Base-by-base conservation (phyloP, 2,329 filamentous ascomycete genomes). In the Pseudopithomyces maydicus region DNA sequence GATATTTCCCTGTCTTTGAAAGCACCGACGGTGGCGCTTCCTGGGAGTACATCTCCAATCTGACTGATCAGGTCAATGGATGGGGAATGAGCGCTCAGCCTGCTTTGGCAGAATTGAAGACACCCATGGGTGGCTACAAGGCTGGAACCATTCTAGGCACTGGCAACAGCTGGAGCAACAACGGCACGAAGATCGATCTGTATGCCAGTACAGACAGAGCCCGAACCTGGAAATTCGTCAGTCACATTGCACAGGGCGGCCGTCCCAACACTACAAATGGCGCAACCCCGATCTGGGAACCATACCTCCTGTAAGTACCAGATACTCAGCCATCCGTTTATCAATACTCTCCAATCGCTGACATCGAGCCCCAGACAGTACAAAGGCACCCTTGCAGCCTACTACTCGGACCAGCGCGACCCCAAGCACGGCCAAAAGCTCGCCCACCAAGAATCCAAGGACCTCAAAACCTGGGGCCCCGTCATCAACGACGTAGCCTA, bases 31-130 rank as follows among this genome's bases (percentile, higher is more conserved):
- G 74, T 59, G 63, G 77, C 19, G 61, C 65, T 3, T 85, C 81
- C 1, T 90, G 88, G 88, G 76, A 78, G 8, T 81, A 87, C 65
- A 77, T 88, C 51, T 84, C 85, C 11, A 79, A 80, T 17, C 82
- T 90, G 15, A 77, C 82, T 1, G 88, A 90, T 66, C 80, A 82
- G 42, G 83, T 83, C 42, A 88, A 89, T 63, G 82, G 82, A 36
- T 85, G 83, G 77, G 88, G 88, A 5, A 69, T 89, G 54, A 80
- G 85, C 38, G 88, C 88, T 7, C 65, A 66, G 45, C 65, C 65
- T 7, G 57, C 57, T 17, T 39, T 66, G 48, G 39, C 57, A 6
- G 57, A 59, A 26, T 50, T 68, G 29, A 57, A 57, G 1, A 53
- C 57, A 36, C 54, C 58, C 32, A 59, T 68, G 53, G 65, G 48